Conservation (phyloP, 1,284 basidiomycete species). For the Tranzscheliella williamsii region DNA sequence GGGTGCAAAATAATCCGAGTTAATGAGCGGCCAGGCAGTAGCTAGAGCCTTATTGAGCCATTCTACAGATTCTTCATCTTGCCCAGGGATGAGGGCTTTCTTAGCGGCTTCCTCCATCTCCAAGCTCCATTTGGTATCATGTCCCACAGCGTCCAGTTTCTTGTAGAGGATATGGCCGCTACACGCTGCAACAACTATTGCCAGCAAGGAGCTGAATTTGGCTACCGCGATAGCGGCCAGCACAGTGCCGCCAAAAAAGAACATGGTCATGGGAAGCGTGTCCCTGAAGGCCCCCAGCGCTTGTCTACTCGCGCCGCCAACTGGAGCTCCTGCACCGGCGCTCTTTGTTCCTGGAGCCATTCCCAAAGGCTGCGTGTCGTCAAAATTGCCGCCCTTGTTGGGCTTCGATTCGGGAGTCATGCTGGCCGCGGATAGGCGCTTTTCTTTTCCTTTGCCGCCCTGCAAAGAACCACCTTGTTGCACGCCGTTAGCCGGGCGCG, state of each 20-base stretch:
- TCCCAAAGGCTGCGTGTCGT: conserved; percentile 7
- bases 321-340: conserved; percentile 1
- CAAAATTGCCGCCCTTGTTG: too few relatives aligned
- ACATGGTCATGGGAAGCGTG: conserved; percentile 37
- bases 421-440: too few relatives aligned
- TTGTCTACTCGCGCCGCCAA: background rate
- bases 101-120: conserved; percentile 25
- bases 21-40: conserved; percentile 54
- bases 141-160: conserved; percentile 18
- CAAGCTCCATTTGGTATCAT: conserved; percentile 32
- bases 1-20: conserved; percentile 51
- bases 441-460: background rate
- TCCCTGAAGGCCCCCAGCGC: conserved; percentile 22
- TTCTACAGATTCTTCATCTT: conserved; percentile 44
- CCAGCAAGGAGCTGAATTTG: conserved; percentile 19
- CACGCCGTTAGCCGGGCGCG: too few relatives aligned
- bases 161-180: conserved; percentile 35
- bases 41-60: conserved; percentile 54
- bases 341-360: conserved; percentile 13
- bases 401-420: too few relatives aligned
- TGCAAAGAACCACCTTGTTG: too few relatives aligned
- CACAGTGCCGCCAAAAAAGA: conserved; percentile 39
- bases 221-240: conserved; percentile 25
- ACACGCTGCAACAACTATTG: conserved; percentile 12
- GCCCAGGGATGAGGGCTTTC: conserved; percentile 5